Conservation (phyloP, 2,329 filamentous ascomycete species). For the Myriosclerotinia duriaeana region DNA sequence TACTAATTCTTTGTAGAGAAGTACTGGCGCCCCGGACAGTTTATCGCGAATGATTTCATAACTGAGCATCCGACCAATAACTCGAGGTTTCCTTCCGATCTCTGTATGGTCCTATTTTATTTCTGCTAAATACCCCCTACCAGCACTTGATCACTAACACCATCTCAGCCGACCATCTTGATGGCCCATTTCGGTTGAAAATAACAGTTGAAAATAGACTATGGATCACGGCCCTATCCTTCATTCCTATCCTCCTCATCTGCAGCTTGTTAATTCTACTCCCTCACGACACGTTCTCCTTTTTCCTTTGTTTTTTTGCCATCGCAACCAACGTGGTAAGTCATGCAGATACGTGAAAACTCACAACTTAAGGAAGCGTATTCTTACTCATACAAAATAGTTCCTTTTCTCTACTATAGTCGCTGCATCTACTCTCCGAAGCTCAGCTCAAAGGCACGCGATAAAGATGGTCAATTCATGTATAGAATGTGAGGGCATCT, state of each 20-base stretch:
- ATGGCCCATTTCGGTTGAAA: not conserved
- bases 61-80: not conserved
- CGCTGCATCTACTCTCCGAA: not conserved
- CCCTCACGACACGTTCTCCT: not conserved
- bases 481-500: not conserved
- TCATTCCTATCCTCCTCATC: not conserved
- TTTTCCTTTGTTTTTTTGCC: not conserved
- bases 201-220: not conserved
- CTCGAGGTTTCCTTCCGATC: not conserved
- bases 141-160: not conserved
- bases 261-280: not conserved
- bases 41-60: not conserved
- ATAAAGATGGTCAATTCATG: not conserved
- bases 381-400: not conserved
- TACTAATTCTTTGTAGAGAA: not conserved
- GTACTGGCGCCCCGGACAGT: not conserved
- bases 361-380: not conserved
- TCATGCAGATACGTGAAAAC: not conserved
- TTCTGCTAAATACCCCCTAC: not conserved
- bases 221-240: not conserved
- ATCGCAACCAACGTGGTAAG: not conserved
- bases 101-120: not conserved
- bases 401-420: not conserved
- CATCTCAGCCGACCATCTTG: not conserved
- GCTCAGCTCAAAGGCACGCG: not conserved